These are phyloP conservation scores for Talaromyces sp. DNA, from an alignment of 2,329 filamentous ascomycete genomes.

Conservation along the genomic window DNA sequence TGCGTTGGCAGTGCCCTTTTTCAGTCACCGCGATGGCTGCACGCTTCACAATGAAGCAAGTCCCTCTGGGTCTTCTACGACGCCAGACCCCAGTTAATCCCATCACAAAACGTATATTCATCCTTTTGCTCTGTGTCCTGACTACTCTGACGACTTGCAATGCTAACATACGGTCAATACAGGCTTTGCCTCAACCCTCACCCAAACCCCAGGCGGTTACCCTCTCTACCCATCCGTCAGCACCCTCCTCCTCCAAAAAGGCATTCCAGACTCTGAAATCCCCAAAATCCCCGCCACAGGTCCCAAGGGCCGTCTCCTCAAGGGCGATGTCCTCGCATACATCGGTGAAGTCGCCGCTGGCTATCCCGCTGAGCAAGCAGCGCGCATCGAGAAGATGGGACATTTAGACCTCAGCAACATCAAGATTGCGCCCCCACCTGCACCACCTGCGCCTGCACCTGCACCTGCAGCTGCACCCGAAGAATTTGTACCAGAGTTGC, in stretches of 20 bases:
- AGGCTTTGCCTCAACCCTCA: constrained; percentile 35
- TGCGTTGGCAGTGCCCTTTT: not conserved
- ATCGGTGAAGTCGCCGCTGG: constrained; percentile 71
- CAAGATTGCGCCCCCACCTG: constrained; percentile 62
- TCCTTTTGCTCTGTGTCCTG: not conserved
- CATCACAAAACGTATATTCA: constrained; percentile 36
- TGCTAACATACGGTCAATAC: not conserved
- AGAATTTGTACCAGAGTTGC: constrained; percentile 27
- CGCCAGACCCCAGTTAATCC: constrained; percentile 31
- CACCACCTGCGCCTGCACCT: constrained; percentile 20
- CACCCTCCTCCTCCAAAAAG: constrained; percentile 75
- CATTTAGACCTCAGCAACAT: constrained; percentile 96
- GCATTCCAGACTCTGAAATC: constrained; percentile 70
- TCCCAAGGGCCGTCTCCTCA: constrained; percentile 81
- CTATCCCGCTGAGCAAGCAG: constrained; percentile 68
- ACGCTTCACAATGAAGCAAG: constrained; percentile 30
- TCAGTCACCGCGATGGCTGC: constrained; percentile 31
- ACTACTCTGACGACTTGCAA: not conserved
- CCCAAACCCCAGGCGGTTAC: constrained; percentile 43
- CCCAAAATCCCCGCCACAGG: constrained; percentile 83
- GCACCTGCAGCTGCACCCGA: constrained; percentile 20
- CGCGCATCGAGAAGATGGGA: constrained; percentile 68
- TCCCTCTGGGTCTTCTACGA: constrained; percentile 35
- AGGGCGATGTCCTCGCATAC: constrained; percentile 92
- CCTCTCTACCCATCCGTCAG: constrained; percentile 71